Evolutionary conservation across 805 yeast genomes (phyloP).

Genomic region (Saccharomycopsis javanensis): DNA sequence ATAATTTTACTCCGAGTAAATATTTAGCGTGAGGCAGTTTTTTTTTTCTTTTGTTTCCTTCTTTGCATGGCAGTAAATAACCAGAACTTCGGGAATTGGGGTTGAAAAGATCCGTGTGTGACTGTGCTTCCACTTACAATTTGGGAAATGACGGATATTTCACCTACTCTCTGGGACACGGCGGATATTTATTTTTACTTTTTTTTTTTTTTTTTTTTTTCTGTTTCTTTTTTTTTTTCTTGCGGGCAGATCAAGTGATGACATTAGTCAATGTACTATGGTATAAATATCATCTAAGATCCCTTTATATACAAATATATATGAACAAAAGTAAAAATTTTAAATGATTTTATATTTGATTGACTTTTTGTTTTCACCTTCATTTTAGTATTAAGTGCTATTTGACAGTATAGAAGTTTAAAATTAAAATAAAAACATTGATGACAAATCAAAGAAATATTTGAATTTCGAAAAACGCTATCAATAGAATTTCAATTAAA

Average conservation of each 20-base stretch:
- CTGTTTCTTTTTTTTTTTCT: neutral
- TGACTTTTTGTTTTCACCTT: too few relatives aligned
- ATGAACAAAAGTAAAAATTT: too few relatives aligned
- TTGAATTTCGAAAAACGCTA: too few relatives aligned
- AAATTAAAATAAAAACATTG: too few relatives aligned
- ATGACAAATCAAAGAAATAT: too few relatives aligned
- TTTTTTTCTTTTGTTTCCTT: neutral
- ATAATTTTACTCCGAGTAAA: too few relatives aligned
- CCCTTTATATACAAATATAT: too few relatives aligned
- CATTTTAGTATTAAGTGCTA: too few relatives aligned
- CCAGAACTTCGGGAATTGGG: neutral
- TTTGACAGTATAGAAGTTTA: too few relatives aligned
- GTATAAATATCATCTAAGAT: too few relatives aligned
- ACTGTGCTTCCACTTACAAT: neutral
- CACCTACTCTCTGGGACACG: constrained; percentile 1
- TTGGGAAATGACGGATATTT: constrained; percentile 3
- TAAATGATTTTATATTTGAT: too few relatives aligned
- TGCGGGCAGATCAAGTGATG: neutral
- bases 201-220: neutral
- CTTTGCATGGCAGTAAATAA: neutral
- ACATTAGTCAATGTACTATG: neutral
- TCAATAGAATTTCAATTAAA: too few relatives aligned
- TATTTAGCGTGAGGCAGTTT: neutral
- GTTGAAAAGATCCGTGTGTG: neutral
- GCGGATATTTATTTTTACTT: constrained; percentile 1